Conservation (phyloP, 2,329 filamentous ascomycete genomes). For the Colletotrichum spinosum region DNA sequence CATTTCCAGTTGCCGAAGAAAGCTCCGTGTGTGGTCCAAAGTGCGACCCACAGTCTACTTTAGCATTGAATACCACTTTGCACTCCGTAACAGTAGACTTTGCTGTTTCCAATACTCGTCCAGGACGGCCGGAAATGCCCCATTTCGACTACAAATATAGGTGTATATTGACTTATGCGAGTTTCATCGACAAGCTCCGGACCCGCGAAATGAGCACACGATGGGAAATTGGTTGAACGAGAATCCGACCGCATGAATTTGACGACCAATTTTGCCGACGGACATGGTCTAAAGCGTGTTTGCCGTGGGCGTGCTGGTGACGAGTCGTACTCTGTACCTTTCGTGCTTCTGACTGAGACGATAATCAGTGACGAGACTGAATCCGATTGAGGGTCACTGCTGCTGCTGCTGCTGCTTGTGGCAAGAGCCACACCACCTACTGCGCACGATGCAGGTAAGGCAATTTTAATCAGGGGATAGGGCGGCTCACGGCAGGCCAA, state of each 20-base stretch:
- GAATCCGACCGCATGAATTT: conserved; percentile 17
- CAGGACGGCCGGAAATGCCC: conserved; percentile 27
- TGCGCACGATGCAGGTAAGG: too few species aligned
- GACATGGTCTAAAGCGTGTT: neutral
- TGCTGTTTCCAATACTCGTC: conserved; percentile 9
- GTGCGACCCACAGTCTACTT: too few species aligned
- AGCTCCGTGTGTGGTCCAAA: conserved; percentile 16
- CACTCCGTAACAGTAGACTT: neutral
- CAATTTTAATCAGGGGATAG: too few species aligned
- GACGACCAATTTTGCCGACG: conserved; percentile 8
- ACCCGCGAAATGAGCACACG: conserved; percentile 19
- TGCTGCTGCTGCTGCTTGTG: too few species aligned
- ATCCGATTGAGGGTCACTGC: neutral
- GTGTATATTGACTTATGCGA: conserved; percentile 29
- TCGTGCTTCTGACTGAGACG: too few species aligned
- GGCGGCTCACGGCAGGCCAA: neutral
- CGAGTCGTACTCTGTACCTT: too few species aligned
- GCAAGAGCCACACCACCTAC: too few species aligned
- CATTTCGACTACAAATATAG: conserved; percentile 24
- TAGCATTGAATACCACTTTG: too few species aligned
- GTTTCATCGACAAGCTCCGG: conserved; percentile 31
- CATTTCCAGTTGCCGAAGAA: conserved; percentile 16
- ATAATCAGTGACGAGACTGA: conserved; percentile 6
- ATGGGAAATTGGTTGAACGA: conserved; percentile 23
- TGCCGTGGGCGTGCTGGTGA: too few species aligned